Percentiles rank a stretch among this genome's conserved stretches.
These are phyloP conservation scores for Colletotrichum chrysophilum DNA, from an alignment of 2,329 filamentous ascomycete genomes.

Conservation along the genomic window DNA sequence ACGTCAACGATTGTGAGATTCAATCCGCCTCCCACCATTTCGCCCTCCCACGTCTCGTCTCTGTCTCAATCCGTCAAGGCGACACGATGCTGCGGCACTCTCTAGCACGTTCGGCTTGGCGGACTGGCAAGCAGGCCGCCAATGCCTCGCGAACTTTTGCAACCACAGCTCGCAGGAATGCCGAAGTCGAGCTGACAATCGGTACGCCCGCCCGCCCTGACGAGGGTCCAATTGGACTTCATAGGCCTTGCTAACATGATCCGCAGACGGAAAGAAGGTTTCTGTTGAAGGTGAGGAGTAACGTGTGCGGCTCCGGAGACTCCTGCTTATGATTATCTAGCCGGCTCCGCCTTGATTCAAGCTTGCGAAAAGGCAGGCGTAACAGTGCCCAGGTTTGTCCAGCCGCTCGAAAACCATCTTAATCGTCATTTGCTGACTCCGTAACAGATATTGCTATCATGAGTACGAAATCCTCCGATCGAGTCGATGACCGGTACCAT, in stretches of 20 bases:
- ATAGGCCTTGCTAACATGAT: conserved; percentile 34
- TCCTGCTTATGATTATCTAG: conserved; percentile 52
- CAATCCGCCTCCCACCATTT: conserved; percentile 33
- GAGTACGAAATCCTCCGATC: conserved; percentile 66
- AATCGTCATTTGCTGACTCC: conserved; percentile 25
- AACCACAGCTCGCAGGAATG: conserved; percentile 77
- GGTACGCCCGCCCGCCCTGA: conserved; percentile 55
- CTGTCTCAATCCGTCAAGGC: conserved; percentile 57
- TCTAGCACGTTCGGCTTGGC: conserved; percentile 72
- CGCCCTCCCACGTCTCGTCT: conserved; percentile 37
- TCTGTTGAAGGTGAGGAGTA: conserved; percentile 82
- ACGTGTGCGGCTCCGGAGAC: conserved; percentile 19
- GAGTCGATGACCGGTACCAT: conserved; percentile 26
- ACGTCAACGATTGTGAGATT: conserved; percentile 45
- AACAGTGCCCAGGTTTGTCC: conserved; percentile 79
- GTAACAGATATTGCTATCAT: conserved; percentile 91
- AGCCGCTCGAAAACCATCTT: background rate
- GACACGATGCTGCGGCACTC: conserved; percentile 73
- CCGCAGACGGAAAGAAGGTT: conserved; percentile 92
- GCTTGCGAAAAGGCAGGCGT: conserved; percentile 97
- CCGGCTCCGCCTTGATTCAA: conserved; percentile 96
- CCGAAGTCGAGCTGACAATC: conserved; percentile 96
- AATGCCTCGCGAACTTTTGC: conserved; percentile 79
- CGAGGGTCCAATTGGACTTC: conserved; percentile 32
- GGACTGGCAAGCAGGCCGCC: conserved; percentile 63